Percentiles rank a stretch among this genome's conserved stretches.
Conservation (phyloP, 176 grass and related monocot species). For the Aegilops sharonensis region DNA sequence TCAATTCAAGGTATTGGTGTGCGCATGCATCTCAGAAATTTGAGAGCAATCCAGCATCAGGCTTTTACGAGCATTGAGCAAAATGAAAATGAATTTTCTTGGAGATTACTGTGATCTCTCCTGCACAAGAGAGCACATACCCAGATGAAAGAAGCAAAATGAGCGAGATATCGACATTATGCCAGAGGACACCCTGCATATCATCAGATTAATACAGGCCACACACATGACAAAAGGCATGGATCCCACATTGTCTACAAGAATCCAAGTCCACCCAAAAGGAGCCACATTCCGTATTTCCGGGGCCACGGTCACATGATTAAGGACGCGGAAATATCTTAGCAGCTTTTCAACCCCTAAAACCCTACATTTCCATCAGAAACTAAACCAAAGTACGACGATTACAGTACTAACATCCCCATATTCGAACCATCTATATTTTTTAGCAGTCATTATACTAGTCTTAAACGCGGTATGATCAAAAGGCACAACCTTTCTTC, state of each 20-base stretch:
- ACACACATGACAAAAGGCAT: not conserved
- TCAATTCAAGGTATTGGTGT: not conserved
- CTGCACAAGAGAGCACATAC: not conserved
- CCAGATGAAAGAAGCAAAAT: not conserved
- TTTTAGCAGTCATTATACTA: constrained; percentile 4
- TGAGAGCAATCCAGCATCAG: not conserved
- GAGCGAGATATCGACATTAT: not conserved
- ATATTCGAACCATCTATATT: constrained; percentile 12
- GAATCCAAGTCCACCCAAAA: constrained; percentile 26
- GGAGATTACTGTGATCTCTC: not conserved
- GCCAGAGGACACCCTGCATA: not conserved
- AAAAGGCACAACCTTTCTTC: constrained; percentile 25
- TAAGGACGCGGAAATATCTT: not conserved
- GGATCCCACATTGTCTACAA: constrained; percentile 1
- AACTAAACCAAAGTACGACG: not conserved
- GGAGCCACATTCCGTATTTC: constrained; percentile 24
- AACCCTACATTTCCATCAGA: constrained; percentile 19
- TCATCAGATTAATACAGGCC: not conserved
- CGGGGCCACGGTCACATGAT: not conserved
- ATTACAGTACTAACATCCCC: not conserved
- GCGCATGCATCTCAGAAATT: not conserved
- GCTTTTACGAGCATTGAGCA: not conserved
- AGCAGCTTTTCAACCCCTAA: not conserved
- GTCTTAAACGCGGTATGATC: constrained; percentile 10
- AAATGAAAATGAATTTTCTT: not conserved